phyloP scores from a whole-genome alignment of 768 basidiomycete genomes.

The Hebeloma cylindrosporum region DNA sequence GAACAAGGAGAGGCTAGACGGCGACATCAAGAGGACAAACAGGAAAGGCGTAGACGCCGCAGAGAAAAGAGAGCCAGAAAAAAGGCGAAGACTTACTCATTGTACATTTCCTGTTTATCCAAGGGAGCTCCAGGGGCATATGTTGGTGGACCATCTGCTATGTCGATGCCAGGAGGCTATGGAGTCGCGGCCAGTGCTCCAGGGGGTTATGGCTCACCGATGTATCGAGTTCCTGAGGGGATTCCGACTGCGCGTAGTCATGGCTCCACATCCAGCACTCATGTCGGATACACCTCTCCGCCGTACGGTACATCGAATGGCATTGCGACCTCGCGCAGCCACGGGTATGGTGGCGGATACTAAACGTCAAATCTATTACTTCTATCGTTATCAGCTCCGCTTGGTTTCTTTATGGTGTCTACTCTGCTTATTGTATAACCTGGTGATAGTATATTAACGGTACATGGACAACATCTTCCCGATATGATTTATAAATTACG shows the following conservation, averaged over 20 bases:
- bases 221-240: constrained; percentile 1
- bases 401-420: too few species aligned
- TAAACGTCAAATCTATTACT: constrained; percentile 6
- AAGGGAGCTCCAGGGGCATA: constrained; percentile 8
- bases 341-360: constrained; percentile 22
- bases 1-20: constrained; percentile 48
- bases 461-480: too few species aligned
- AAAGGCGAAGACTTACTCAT: constrained; percentile 58
- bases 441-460: too few species aligned
- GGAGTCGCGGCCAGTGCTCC: constrained; percentile 3
- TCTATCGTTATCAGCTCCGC: background rate
- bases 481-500: too few species aligned
- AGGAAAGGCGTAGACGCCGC: constrained; percentile 59
- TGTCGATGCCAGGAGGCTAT: constrained; percentile 27
- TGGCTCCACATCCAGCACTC: too few species aligned
- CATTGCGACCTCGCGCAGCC: constrained; percentile 19
- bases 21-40: constrained; percentile 51
- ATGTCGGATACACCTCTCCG: constrained; percentile 6
- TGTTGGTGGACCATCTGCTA: constrained; percentile 10
- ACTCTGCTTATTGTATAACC: too few species aligned
- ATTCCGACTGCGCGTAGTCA: too few species aligned
- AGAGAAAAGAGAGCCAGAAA: constrained; percentile 64
- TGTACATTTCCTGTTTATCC: constrained; percentile 58
- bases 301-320: constrained; percentile 16
- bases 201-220: constrained; percentile 16